A percentile compares a stretch with the other conserved stretches of the same genome.
phyloP scores from a whole-genome alignment of 805 yeast genomes.

The Zygoascus flipseniorum region DNA sequence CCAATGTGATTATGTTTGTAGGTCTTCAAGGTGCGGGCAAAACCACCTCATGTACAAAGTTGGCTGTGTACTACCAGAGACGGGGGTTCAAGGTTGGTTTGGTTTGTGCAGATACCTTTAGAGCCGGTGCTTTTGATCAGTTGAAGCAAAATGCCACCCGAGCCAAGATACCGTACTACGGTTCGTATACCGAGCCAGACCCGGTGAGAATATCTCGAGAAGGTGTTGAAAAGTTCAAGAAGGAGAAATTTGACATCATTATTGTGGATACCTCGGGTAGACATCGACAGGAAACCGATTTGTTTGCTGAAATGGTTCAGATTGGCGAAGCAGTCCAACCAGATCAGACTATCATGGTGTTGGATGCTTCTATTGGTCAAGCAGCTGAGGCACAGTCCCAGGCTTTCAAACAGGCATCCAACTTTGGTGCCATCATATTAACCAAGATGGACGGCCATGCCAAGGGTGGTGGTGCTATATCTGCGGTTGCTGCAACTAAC shows the following conservation, averaged over 20 bases:
- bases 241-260: slow-evolving; percentile 84
- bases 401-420: slow-evolving; percentile 87
- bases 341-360: slow-evolving; percentile 94
- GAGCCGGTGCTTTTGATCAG: slow-evolving; percentile 99
- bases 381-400: slow-evolving; percentile 93
- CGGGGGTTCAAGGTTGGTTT: slow-evolving; percentile 92
- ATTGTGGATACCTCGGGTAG: slow-evolving; percentile 98
- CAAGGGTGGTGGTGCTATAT: slow-evolving; percentile 98
- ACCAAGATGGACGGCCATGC: slow-evolving; percentile 99
- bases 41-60: slow-evolving; percentile 93
- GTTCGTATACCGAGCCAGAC: slow-evolving; percentile 91
- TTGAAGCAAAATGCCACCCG: slow-evolving; percentile 94
- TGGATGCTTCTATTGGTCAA: slow-evolving; percentile 96
- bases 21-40: slow-evolving; percentile 99
- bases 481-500: slow-evolving; percentile 94
- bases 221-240: slow-evolving; percentile 86
- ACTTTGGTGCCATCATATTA: slow-evolving; percentile 89
- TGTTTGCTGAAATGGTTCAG: slow-evolving; percentile 92
- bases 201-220: slow-evolving; percentile 87
- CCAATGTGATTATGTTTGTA: slow-evolving; percentile 89
- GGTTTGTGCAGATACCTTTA: slow-evolving; percentile 97
- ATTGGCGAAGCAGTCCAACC: slow-evolving; percentile 83
- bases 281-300: slow-evolving; percentile 87
- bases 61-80: slow-evolving; percentile 89
- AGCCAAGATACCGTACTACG: slow-evolving; percentile 89